Percentiles rank a stretch among this genome's conserved stretches.
Conservation (phyloP, 495 filamentous ascomycete genomes). For the Penicillium egyptiacum region DNA sequence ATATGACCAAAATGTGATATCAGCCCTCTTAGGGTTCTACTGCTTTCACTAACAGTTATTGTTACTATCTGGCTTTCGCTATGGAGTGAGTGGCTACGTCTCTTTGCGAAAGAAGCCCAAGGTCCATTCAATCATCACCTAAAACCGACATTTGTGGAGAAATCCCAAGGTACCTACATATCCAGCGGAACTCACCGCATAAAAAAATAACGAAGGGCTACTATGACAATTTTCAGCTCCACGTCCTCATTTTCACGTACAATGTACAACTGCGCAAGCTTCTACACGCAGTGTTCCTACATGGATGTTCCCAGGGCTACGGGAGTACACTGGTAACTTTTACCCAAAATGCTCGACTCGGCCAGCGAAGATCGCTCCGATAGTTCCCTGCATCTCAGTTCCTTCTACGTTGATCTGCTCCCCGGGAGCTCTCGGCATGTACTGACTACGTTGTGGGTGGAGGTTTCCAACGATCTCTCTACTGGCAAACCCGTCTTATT, state of each 20-base stretch:
- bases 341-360: slow-evolving; percentile 19
- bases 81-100: not conserved
- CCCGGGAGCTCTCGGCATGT: not conserved
- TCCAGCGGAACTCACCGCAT: not conserved
- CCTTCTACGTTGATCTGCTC: slow-evolving; percentile 1
- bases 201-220: not conserved
- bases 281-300: slow-evolving; percentile 1
- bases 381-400: slow-evolving; percentile 11
- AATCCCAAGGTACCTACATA: not conserved
- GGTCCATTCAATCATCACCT: not conserved
- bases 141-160: not conserved
- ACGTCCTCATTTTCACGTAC: not conserved
- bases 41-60: not conserved
- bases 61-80: not conserved
- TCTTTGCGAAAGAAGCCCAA: no score
- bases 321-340: not conserved
- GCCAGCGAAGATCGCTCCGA: slow-evolving; percentile 18
- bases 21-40: not conserved
- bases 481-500: not conserved
- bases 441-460: not conserved
- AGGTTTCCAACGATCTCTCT: not conserved
- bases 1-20: slow-evolving; percentile 6
- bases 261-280: not conserved
- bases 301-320: slow-evolving; percentile 5
- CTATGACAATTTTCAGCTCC: not conserved